A percentile compares a stretch with the other conserved stretches of the same genome.
phyloP scores from a whole-genome alignment of 176 grass and related monocot genomes.

The Bothriochloa decipiens region DNA sequence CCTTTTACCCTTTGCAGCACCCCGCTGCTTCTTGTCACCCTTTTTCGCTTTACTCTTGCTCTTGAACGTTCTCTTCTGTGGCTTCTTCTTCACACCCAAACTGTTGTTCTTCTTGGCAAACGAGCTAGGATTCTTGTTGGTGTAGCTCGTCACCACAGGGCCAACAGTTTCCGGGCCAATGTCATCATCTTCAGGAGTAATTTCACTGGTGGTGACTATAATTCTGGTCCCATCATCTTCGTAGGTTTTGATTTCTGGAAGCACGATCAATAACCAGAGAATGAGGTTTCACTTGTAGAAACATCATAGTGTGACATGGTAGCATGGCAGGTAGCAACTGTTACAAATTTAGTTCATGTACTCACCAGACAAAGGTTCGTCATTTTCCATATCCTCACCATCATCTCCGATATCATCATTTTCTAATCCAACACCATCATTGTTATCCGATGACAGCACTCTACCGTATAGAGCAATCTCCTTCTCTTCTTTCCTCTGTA shows the following conservation, averaged over 20 bases:
- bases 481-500: constrained; percentile 93
- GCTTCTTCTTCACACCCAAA: constrained; percentile 70
- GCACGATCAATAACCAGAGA: neutral
- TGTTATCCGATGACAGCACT: constrained; percentile 59
- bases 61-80: constrained; percentile 58
- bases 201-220: constrained; percentile 76
- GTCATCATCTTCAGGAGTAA: constrained; percentile 52
- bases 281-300: constrained; percentile 54
- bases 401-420: constrained; percentile 36
- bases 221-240: constrained; percentile 71
- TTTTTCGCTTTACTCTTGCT: constrained; percentile 61
- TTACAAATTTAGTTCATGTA: neutral
- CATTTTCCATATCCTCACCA: constrained; percentile 51
- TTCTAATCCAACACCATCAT: constrained; percentile 27
- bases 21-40: constrained; percentile 49
- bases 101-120: constrained; percentile 48
- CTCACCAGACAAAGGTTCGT: constrained; percentile 59
- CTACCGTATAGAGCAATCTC: constrained; percentile 80
- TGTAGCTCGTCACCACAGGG: constrained; percentile 5
- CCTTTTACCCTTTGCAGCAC: constrained; percentile 42
- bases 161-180: constrained; percentile 21
- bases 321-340: constrained; percentile 5
- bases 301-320: neutral
- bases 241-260: constrained; percentile 79
- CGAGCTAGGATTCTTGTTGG: constrained; percentile 44